A percentile compares a stretch with the other conserved stretches of the same genome.
Conservation (phyloP, 1,139 yeast species). For the Komagataea norvegica region DNA sequence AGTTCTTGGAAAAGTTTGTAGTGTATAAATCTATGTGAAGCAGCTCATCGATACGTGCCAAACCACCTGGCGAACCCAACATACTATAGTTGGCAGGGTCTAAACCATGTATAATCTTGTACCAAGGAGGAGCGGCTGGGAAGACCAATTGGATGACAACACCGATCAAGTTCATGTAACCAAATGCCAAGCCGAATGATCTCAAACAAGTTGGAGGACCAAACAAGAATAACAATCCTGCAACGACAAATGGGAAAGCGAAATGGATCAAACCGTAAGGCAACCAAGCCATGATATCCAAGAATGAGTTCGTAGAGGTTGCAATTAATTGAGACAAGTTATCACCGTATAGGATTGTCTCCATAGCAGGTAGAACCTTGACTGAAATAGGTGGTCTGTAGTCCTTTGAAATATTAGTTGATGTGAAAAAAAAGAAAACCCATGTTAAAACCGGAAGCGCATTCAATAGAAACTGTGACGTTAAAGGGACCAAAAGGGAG, state of each 20-base stretch:
- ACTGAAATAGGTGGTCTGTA: conserved; percentile 91
- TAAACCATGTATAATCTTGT: conserved; percentile 77
- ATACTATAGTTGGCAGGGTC: conserved; percentile 88
- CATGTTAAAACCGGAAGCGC: conserved; percentile 86
- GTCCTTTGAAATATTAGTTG: conserved; percentile 68
- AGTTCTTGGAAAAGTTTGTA: conserved; percentile 66
- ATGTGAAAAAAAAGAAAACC: conserved; percentile 79
- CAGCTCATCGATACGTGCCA: conserved; percentile 78
- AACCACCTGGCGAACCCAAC: conserved; percentile 96
- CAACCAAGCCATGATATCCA: conserved; percentile 89
- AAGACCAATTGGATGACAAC: conserved; percentile 75
- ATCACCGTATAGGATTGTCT: conserved; percentile 91
- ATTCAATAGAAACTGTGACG: conserved; percentile 80
- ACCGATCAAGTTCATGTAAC: conserved; percentile 91
- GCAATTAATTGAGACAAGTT: conserved; percentile 85
- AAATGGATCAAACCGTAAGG: conserved; percentile 94
- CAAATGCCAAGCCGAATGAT: conserved; percentile 90
- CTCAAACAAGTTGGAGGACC: conserved; percentile 91
- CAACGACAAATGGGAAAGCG: conserved; percentile 83
- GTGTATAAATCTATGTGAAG: conserved; percentile 84
- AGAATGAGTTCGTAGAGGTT: conserved; percentile 55
- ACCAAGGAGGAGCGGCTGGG: conserved; percentile 99
- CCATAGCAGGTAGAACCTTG: conserved; percentile 88
- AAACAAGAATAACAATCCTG: conserved; percentile 72
- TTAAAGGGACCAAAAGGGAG: conserved; percentile 59